Base-by-base conservation (phyloP, 106 monocot genomes). In the Triglochin maritima region DNA sequence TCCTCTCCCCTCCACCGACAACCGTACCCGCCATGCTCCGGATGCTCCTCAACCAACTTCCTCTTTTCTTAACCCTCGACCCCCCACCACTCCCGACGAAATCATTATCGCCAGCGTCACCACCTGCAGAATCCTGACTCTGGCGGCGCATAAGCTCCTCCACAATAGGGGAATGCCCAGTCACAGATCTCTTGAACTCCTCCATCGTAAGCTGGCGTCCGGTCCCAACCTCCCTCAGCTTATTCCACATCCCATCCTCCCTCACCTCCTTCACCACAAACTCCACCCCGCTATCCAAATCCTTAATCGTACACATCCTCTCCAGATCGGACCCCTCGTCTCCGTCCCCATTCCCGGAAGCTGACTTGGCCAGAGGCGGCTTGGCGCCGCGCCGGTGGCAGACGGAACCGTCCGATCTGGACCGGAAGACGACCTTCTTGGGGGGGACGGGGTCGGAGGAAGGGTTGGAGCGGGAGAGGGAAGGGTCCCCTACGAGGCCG, bases 81-180 rank as follows among this genome's bases (percentile, higher is more conserved):
- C 65, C 74, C 29, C 17, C 12, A 4, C 52, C 69, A 65, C 46
- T 60, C 64, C 46, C 69, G 29, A 29, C 29, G 29, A 29, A 29
- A 29, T 29, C 29, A 11, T 42, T 71, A 47, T 64, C 59, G 8
- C 9, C 41, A 51, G 16, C 12, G 15, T 43, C 58, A n/a, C 46
- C 49, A 29, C 44, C 66, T 47, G 41, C 56, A 15, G 61, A 52
- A 47, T 81, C 79, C 4, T 70, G 68, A 50, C 59, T 78, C 64
- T 93, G 93, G 59, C 89, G 74, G 9, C 90, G 73, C 94, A 94
- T 90, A 43, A 94, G 83, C 52, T 94, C 94, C 62, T 87, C 86
- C 3, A 94, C 94, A 17, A 94, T 90, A 7, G 94, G 94, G 4
- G 94, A 94, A 3, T 77, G 77, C 6, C 94, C 89, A 51, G 65